Conservation (phyloP, 2,329 filamentous ascomycete species). For the Fusarium albidum region DNA sequence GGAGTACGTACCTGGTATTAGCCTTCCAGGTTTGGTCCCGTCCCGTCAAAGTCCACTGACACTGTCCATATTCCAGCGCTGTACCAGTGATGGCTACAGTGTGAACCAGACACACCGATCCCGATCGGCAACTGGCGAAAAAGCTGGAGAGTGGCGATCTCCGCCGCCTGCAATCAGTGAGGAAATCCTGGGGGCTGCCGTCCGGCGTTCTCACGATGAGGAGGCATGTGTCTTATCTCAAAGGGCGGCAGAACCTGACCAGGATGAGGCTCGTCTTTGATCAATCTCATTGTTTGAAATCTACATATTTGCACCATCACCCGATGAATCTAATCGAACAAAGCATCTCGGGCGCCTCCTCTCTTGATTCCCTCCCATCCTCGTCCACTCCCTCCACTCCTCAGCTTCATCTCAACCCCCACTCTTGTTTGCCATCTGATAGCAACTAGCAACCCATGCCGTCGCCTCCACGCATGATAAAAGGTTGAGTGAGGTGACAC, state of each 20-base stretch:
- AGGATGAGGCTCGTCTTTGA: slow-evolving; percentile 7
- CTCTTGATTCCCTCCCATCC: too few species aligned
- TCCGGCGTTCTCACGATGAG: slow-evolving; percentile 14
- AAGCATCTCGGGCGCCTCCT: too few species aligned
- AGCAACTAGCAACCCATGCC: too few species aligned
- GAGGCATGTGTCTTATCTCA: slow-evolving; percentile 16
- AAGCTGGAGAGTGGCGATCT: slow-evolving; percentile 46
- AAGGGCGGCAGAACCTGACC: slow-evolving; percentile 29
- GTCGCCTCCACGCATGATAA: too few species aligned
- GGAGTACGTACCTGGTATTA: slow-evolving; percentile 3
- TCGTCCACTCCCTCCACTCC: too few species aligned
- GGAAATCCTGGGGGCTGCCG: slow-evolving; percentile 12
- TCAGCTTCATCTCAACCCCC: too few species aligned
- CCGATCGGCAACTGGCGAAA: slow-evolving; percentile 29
- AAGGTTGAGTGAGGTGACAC: too few species aligned
- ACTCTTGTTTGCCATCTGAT: too few species aligned
- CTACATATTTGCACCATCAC: too few species aligned
- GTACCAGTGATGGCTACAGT: neutral
- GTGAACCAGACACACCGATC: neutral
- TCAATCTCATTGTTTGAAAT: neutral
- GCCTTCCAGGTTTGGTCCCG: neutral
- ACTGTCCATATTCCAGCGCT: neutral
- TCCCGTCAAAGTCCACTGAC: neutral
- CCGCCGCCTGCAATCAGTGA: slow-evolving; percentile 37
- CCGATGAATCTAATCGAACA: too few species aligned